Percentiles rank a stretch among this genome's conserved stretches.
These are phyloP conservation scores for Schizochytrium sp. DNA, from an alignment of 108 stramenopile species.

Conservation along the genomic window DNA sequence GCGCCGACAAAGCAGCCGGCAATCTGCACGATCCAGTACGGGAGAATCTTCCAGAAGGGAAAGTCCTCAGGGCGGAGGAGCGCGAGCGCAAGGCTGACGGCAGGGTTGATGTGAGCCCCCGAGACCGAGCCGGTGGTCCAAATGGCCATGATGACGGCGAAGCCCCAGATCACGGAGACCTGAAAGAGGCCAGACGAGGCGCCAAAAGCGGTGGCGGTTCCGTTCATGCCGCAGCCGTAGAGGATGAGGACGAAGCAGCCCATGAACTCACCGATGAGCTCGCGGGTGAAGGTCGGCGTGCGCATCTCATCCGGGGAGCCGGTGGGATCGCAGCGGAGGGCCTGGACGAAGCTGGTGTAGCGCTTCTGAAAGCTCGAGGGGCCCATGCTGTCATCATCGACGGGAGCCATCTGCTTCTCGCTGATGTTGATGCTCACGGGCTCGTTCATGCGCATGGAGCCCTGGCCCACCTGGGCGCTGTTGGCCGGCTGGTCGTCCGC, in stretches of 20 bases:
- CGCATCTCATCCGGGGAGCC: neutral
- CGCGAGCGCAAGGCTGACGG: constrained; percentile 40
- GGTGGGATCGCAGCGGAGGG: neutral
- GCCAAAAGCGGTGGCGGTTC: constrained; percentile 39
- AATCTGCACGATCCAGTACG: constrained; percentile 42
- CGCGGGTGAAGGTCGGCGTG: constrained; percentile 21
- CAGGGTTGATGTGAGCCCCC: constrained; percentile 48
- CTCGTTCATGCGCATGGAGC: neutral
- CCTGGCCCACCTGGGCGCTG: too few species aligned
- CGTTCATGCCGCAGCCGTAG: constrained; percentile 48
- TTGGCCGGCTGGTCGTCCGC: too few species aligned
- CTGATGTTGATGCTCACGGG: neutral
- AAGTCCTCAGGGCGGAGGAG: constrained; percentile 21
- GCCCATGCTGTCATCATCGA: neutral
- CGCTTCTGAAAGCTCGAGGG: neutral
- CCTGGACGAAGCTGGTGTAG: neutral
- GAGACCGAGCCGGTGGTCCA: constrained; percentile 33
- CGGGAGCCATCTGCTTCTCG: neutral
- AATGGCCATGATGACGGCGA: constrained; percentile 54
- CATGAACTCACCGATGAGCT: constrained; percentile 53
- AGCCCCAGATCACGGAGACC: constrained; percentile 52
- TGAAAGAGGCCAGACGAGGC: constrained; percentile 46
- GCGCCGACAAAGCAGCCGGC: constrained; percentile 41
- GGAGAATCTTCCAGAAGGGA: constrained; percentile 40
- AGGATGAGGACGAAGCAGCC: constrained; percentile 52